Conservation (phyloP, 345 rosid genomes). For the Aquilaria sinensis region DNA sequence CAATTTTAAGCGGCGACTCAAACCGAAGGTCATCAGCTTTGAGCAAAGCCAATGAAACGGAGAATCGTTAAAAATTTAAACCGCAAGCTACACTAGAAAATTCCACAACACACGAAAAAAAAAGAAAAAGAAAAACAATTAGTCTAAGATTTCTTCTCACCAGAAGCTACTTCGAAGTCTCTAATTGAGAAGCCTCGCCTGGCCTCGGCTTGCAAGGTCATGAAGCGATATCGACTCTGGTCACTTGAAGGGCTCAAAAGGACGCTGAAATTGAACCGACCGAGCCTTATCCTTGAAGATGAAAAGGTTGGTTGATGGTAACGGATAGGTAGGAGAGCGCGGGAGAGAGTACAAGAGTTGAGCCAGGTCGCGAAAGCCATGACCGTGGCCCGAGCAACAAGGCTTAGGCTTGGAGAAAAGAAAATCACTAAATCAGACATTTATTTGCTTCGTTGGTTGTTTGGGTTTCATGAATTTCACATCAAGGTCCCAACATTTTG, state of each 20-base stretch:
- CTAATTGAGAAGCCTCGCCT: constrained; percentile 35
- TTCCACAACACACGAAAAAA: neutral
- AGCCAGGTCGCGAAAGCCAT: constrained; percentile 44
- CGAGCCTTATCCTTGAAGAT: constrained; percentile 9
- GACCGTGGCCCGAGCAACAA: neutral
- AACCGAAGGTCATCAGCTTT: constrained; percentile 68
- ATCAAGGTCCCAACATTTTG: too few species aligned
- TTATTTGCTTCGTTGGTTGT: too few species aligned
- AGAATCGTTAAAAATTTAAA: neutral
- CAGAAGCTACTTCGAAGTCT: constrained; percentile 35
- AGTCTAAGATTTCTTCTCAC: constrained; percentile 26
- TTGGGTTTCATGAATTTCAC: too few species aligned
- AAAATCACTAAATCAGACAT: too few species aligned
- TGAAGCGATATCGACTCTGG: constrained; percentile 18
- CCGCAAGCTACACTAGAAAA: neutral
- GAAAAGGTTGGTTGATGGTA: constrained; percentile 18
- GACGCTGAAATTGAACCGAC: constrained; percentile 19
- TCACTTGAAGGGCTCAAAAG: constrained; percentile 21
- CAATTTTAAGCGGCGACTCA: constrained; percentile 65
- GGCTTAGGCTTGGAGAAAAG: too few species aligned
- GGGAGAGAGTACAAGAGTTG: constrained; percentile 28
- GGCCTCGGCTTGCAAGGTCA: constrained; percentile 32
- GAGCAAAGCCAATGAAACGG: neutral
- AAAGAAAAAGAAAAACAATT: neutral
- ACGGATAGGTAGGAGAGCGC: constrained; percentile 23